Base-by-base conservation (phyloP, 768 basidiomycete genomes). In the Trametes cingulata region DNA sequence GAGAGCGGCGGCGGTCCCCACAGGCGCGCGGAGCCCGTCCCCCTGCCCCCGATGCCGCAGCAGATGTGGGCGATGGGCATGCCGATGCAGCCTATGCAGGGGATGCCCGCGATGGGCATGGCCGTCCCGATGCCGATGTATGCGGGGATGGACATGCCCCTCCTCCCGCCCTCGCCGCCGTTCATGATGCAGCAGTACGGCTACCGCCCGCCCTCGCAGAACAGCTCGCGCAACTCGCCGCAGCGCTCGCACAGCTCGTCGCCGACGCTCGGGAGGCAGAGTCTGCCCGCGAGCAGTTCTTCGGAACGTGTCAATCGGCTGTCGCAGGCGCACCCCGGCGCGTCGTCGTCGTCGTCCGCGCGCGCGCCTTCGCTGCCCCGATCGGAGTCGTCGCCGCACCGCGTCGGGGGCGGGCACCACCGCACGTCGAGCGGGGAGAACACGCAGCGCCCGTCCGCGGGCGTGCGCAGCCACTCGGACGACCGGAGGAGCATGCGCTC, bases 81-180 rank as follows among this genome's bases (percentile, higher is more conserved):
- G 67, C 52, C 37, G 50, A 57, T 52, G 63, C 52, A 48, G 14
- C 56, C 59, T 13, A 58, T 65, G 65, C 60, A 57, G 40, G 20
- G 17, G 1, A 62, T 62, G 60, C 56, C 29, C 29, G 29, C 47
- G 40, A 58, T 63, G 39, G 53, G 67, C 22, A 68, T 81, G 57
- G 76, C 77, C 17, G 47, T 67, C 65, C 48, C 72, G 33, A 60
- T 72, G 47, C 70, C 74, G 52, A 60, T 60, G 68, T 75, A 46
- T 74, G 76, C 83, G 72, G 84, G 87, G 61, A 74, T 84, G 73
- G 85, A 89, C 63, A 82, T 83, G 80, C 86, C 88, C 7, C 75
- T 91, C 10, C 77, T 91, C 29, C 89, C 89, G 10, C 89, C 89
- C 6, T 79, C 84, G 1, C 82, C 89, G 22, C 87, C 89, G 13